Evolutionary conservation across 1,284 basidiomycete genomes (phyloP), one percentile per base, ranked within the genome.

Genomic region (Ganoderma lingzhi): DNA sequence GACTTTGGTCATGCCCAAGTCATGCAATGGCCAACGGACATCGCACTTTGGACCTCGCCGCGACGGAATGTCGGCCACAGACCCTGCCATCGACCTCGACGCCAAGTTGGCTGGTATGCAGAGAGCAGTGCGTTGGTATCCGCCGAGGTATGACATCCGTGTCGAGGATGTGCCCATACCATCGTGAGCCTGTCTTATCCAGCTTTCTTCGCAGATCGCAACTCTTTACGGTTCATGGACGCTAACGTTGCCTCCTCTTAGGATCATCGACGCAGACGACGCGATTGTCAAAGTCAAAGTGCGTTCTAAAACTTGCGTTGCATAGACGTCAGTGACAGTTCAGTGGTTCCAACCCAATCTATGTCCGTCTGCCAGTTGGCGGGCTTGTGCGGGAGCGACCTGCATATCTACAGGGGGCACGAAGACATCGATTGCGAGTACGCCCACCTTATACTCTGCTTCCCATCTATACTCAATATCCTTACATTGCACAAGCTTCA

Each of bases 351-450:
- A 32, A 35, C 6, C n/a, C 35, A 6, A 14, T 53, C 32, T 6
- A 9, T 37, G 28, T 23, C 2, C 10, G n/a, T 12, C 9, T 28
- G 4, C 5, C 39, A 93, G 92, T 84, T 92, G 35, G 87, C 91
- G 28, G 93, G 90, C 15, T 81, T 95, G 6, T 93, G 93, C 79
- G 95, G 95, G 74, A 95, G 93, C 70, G 95, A 96, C 80, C 82
- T 96, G 42, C 95, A 97, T 76, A 80, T 88, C 45, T 96, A 95
- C 76, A 85, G 93, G 62, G 93, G 92, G 1, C 84, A 83, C 45
- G 86, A 83, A 62, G 77, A 76, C 1, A 71, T 83, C 30, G 75
- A 78, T 48, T 76, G 67, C 56, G 70, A 76, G 77, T 75, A 60
- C 41, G 73, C 74, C 45, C 17, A 55, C 23, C 53, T 66, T 44